phyloP scores from a whole-genome alignment of 495 filamentous ascomycete species.

The Monascus purpureus region DNA sequence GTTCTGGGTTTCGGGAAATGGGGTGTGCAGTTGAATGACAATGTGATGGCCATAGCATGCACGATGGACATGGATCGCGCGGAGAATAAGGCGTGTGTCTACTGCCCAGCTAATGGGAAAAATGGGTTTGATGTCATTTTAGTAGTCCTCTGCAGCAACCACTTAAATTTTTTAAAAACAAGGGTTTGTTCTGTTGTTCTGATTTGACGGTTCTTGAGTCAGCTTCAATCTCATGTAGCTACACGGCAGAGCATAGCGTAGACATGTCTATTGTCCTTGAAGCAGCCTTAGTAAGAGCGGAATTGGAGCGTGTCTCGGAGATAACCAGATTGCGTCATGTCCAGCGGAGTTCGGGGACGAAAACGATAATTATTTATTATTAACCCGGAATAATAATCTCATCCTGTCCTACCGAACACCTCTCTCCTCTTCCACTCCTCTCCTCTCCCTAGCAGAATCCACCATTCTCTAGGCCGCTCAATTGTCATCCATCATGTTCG shows the following conservation, averaged over 20 bases:
- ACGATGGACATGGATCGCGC: slow-evolving; percentile 29
- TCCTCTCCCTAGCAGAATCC: slow-evolving; percentile 1
- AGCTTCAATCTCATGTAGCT: no score
- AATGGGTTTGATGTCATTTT: slow-evolving; percentile 30
- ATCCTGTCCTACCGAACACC: neutral
- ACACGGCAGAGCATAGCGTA: no score
- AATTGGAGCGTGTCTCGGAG: no score
- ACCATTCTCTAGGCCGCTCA: slow-evolving; percentile 4
- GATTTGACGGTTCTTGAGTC: no score
- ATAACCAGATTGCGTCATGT: no score
- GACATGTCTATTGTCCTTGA: no score
- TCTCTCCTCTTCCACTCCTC: slow-evolving; percentile 1
- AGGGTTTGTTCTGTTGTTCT: slow-evolving; percentile 18
- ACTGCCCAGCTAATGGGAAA: slow-evolving; percentile 20
- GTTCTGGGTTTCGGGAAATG: slow-evolving; percentile 23
- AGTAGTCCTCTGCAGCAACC: slow-evolving; percentile 34
- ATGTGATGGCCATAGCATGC: slow-evolving; percentile 36
- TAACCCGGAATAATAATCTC: no score
- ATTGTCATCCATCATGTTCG: slow-evolving; percentile 27
- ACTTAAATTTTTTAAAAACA: slow-evolving; percentile 26
- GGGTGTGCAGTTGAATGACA: slow-evolving; percentile 36
- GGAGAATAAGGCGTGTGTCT: slow-evolving; percentile 25
- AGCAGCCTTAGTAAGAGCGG: no score
- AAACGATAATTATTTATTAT: no score
- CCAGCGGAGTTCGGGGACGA: no score